Evolutionary conservation across 2,329 filamentous ascomycete species (phyloP).

Genomic region (Penicillium sp.): DNA sequence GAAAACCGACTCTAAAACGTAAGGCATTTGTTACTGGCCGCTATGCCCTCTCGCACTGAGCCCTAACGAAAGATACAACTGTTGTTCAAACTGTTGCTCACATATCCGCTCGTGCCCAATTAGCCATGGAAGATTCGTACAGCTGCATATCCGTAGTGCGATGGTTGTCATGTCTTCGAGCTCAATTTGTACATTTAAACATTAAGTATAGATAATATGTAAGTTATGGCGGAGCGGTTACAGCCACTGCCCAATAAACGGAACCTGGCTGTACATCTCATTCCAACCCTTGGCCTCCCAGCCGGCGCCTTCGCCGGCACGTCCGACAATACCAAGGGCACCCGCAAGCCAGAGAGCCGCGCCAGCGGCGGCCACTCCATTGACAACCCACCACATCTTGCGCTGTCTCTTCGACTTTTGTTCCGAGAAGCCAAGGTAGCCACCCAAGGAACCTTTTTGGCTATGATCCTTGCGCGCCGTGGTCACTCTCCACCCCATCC

Average conservation of each 20-base stretch:
- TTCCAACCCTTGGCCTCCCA: slow-evolving; percentile 84
- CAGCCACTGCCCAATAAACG: slow-evolving; percentile 55
- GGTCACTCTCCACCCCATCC: slow-evolving; percentile 60
- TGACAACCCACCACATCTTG: slow-evolving; percentile 69
- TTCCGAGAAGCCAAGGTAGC: slow-evolving; percentile 44
- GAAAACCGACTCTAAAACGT: no score
- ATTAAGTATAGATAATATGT: slow-evolving; percentile 4
- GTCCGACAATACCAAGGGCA: slow-evolving; percentile 73
- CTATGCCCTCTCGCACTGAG: no score
- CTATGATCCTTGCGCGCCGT: slow-evolving; percentile 32
- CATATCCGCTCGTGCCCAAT: no score
- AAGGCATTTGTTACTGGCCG: no score
- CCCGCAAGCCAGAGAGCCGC: slow-evolving; percentile 77
- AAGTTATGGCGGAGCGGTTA: slow-evolving; percentile 24
- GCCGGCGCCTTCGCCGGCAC: slow-evolving; percentile 66
- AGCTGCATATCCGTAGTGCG: no score
- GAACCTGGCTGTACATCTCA: slow-evolving; percentile 64
- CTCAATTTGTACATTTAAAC: neutral
- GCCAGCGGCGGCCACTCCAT: slow-evolving; percentile 59
- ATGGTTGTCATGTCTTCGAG: neutral
- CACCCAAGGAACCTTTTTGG: slow-evolving; percentile 33
- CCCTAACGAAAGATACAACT: no score
- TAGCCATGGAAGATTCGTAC: no score
- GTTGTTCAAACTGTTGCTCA: no score
- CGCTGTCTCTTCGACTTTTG: slow-evolving; percentile 55